Percentiles rank a stretch among this genome's conserved stretches.
Conservation (phyloP, 306 rosid genomes). For the Sindora glabra region DNA sequence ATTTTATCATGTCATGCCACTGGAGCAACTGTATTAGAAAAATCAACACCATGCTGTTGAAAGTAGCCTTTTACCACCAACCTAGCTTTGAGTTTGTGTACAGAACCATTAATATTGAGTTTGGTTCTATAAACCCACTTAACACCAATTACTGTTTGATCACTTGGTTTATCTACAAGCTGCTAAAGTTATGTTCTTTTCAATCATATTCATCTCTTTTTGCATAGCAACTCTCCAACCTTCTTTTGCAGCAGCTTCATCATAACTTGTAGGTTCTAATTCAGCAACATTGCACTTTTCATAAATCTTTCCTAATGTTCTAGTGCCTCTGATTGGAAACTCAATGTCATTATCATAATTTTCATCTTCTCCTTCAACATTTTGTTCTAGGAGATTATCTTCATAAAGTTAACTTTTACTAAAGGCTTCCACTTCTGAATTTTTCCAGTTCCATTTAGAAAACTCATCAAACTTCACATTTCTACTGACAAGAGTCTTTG, state of each 20-base stretch:
- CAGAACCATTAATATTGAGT: neutral
- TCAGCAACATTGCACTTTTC: neutral
- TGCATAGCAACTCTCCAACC: neutral
- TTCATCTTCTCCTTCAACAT: neutral
- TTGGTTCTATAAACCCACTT: neutral
- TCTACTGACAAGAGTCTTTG: too few species aligned
- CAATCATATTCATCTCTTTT: neutral
- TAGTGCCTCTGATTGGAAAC: neutral
- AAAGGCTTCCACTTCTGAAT: too few species aligned
- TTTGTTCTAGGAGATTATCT: too few species aligned
- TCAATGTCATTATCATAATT: neutral
- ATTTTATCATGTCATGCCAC: too few species aligned
- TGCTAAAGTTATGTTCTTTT: neutral
- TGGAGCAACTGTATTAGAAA: neutral
- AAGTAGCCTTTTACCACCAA: neutral
- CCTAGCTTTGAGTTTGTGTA: neutral
- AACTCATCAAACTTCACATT: too few species aligned
- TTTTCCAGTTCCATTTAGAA: too few species aligned
- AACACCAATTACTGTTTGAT: neutral
- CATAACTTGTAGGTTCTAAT: neutral
- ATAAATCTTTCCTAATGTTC: neutral
- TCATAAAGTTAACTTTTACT: too few species aligned
- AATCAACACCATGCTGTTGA: neutral
- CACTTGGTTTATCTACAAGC: neutral
- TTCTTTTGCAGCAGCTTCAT: neutral